A percentile compares a stretch with the other conserved stretches of the same genome.
Evolutionary conservation across 306 rosid genomes (phyloP).

Genomic region (Astragalus membranaceus): DNA sequence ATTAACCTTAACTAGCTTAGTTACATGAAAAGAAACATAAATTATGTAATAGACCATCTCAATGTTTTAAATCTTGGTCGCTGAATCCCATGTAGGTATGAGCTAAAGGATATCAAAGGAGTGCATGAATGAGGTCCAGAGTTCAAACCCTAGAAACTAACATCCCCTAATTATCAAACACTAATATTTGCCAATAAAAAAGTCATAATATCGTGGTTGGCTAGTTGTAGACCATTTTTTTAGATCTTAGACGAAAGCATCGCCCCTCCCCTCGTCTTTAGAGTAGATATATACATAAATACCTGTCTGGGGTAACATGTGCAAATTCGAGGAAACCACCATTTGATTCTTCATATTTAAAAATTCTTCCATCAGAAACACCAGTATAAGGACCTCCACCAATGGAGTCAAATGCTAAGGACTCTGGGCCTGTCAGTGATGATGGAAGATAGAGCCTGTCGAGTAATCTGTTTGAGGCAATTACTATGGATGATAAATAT

Average conservation of each 20-base stretch:
- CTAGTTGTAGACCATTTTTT: too few species aligned
- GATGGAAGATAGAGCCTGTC: constrained; percentile 28
- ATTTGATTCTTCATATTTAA: neutral
- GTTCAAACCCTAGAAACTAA: too few species aligned
- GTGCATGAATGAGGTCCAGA: too few species aligned
- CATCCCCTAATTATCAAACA: too few species aligned
- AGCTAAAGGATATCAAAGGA: too few species aligned
- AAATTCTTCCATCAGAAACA: constrained; percentile 38
- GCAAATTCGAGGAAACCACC: constrained; percentile 15
- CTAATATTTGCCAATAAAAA: too few species aligned
- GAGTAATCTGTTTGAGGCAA: neutral
- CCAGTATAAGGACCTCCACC: constrained; percentile 30
- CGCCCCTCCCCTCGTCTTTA: too few species aligned
- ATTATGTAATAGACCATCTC: neutral
- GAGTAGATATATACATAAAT: neutral
- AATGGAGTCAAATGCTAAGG: constrained; percentile 18
- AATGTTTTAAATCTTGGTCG: too few species aligned
- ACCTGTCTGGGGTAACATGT: constrained; percentile 28
- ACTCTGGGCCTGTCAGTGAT: constrained; percentile 23
- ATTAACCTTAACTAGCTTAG: neutral
- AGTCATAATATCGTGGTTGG: too few species aligned
- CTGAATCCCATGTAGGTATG: too few species aligned
- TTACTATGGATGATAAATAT: neutral
- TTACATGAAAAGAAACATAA: neutral
- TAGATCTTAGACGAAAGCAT: too few species aligned